Evolutionary conservation across 768 basidiomycete species (phyloP).

Genomic region (Tulasnella sp.): DNA sequence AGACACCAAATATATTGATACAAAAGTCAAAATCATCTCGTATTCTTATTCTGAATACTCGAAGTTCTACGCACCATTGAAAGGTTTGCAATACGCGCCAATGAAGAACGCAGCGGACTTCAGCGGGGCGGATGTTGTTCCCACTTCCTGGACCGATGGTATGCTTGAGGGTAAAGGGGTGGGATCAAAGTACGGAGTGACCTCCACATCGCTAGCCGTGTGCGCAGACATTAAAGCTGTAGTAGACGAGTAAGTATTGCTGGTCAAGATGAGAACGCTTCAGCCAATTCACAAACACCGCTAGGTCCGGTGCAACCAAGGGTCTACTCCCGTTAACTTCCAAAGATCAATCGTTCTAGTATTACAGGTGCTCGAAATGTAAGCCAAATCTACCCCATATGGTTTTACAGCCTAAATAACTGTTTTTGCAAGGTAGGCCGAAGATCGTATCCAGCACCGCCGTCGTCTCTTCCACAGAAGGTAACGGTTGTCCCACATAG

Average conservation of each 20-base stretch:
- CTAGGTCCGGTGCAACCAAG: too few relatives aligned
- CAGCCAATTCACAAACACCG: too few relatives aligned
- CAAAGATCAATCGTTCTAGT: too few relatives aligned
- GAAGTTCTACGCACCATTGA: conserved; percentile 64
- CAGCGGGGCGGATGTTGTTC: conserved; percentile 81
- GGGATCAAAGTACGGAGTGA: conserved; percentile 45
- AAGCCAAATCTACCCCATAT: too few relatives aligned
- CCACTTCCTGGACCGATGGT: conserved; percentile 81
- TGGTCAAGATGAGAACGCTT: too few relatives aligned
- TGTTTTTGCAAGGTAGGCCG: conserved; percentile 2
- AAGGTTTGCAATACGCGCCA: conserved; percentile 90
- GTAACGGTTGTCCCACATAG: background rate
- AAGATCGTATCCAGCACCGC: conserved; percentile 19
- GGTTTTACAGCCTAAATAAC: too few relatives aligned
- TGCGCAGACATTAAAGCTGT: background rate
- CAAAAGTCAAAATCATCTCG: background rate
- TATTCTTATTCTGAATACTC: background rate
- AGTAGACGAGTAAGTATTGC: background rate
- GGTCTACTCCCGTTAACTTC: too few relatives aligned
- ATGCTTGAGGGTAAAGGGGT: conserved; percentile 53
- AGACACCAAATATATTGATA: background rate
- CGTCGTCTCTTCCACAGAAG: conserved; percentile 19
- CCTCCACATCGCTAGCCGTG: background rate
- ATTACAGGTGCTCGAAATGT: too few relatives aligned
- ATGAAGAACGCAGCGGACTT: conserved; percentile 97